phyloP scores from a whole-genome alignment of 306 rosid species.

The Trifolium subterraneum region DNA sequence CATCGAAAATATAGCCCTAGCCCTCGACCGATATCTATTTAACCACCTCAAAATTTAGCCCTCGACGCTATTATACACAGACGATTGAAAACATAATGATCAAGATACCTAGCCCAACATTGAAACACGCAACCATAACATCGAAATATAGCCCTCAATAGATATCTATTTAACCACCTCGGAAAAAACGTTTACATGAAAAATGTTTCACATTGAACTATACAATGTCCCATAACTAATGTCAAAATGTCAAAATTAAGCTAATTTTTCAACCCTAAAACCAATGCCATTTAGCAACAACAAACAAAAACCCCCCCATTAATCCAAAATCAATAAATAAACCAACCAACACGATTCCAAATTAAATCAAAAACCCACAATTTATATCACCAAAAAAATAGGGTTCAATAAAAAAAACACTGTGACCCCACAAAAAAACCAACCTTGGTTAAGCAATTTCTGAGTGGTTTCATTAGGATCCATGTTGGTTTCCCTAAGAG shows the following conservation, averaged over 20 bases:
- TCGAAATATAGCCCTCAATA: not conserved
- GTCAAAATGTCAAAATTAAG: constrained; percentile 8
- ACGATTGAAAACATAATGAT: not conserved
- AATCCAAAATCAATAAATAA: constrained; percentile 15
- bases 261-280: not conserved
- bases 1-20: too few relatives aligned
- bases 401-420: not conserved
- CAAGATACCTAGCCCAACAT: not conserved
- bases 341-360: not conserved
- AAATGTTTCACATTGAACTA: not conserved
- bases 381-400: not conserved
- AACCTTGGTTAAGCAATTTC: constrained; percentile 96
- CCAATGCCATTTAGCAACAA: constrained; percentile 3
- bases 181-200: not conserved
- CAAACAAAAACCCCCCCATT: constrained; percentile 25
- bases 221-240: not conserved
- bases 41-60: not conserved
- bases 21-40: not conserved
- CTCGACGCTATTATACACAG: not conserved
- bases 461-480: constrained; percentile 99
- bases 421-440: constrained; percentile 5
- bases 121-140: not conserved
- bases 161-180: not conserved
- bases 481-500: constrained; percentile 89
- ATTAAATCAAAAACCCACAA: not conserved